A percentile compares a stretch with the other conserved stretches of the same genome.
Evolutionary conservation across 2,329 filamentous ascomycete genomes (phyloP).

Genomic region (Fusarium algeriense): DNA sequence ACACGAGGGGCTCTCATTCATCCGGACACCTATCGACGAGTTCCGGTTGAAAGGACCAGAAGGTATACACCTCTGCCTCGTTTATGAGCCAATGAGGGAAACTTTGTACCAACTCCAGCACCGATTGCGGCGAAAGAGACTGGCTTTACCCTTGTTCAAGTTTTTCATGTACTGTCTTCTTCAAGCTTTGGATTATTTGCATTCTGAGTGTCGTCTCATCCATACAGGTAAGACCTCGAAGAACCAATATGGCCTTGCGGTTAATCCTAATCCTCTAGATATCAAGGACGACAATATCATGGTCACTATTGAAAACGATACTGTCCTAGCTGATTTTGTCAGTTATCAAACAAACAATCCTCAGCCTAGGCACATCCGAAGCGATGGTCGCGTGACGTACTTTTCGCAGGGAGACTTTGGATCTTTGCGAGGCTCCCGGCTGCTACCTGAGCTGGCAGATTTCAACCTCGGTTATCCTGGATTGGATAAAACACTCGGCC

Average conservation of each 20-base stretch:
- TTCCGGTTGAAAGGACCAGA: conserved; percentile 29
- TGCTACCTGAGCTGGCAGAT: conserved; percentile 36
- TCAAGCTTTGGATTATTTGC: conserved; percentile 37
- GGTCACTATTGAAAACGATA: conserved; percentile 36
- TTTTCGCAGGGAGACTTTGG: conserved; percentile 37
- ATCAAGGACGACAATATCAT: conserved; percentile 45
- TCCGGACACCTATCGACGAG: conserved; percentile 23
- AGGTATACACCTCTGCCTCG: conserved; percentile 39
- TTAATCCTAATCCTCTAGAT: conserved; percentile 14
- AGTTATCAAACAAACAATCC: not conserved
- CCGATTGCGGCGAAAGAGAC: conserved; percentile 20
- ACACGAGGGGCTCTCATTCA: conserved; percentile 26
- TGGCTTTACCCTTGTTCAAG: conserved; percentile 30
- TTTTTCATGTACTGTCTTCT: conserved; percentile 32
- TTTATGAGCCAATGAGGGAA: conserved; percentile 41
- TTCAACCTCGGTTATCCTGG: conserved; percentile 35
- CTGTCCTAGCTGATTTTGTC: conserved; percentile 24
- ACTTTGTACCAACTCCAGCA: conserved; percentile 34
- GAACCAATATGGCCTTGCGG: fast-evolving
- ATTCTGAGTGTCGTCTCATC: conserved; percentile 35
- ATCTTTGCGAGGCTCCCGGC: conserved; percentile 6
- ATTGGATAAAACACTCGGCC: not conserved
- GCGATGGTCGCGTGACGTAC: conserved; percentile 26
- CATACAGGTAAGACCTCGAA: conserved; percentile 33
- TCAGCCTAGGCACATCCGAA: conserved; percentile 16